A percentile compares a stretch with the other conserved stretches of the same genome.
Conservation (phyloP, 495 filamentous ascomycete species). For the Extremus antarcticus region DNA sequence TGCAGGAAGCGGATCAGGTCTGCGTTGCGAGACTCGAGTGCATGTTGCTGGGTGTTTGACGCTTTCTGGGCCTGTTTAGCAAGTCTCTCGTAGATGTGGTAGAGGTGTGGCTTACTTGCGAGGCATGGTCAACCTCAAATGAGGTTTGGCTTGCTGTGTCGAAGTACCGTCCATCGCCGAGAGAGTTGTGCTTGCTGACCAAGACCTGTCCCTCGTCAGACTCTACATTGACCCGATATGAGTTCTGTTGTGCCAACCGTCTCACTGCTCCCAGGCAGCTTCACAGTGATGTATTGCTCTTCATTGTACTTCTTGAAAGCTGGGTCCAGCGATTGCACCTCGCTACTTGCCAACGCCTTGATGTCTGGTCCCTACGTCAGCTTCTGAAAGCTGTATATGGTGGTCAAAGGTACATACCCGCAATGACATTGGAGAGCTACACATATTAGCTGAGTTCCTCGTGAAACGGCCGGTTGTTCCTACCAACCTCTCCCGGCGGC, state of each 20-base stretch:
- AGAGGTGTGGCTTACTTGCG: slow-evolving; percentile 46
- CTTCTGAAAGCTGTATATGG: too few species aligned
- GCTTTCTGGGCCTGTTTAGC: slow-evolving; percentile 51
- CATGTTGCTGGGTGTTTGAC: slow-evolving; percentile 66
- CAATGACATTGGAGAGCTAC: slow-evolving; percentile 80
- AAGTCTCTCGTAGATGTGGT: slow-evolving; percentile 11
- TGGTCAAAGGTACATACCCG: slow-evolving; percentile 48
- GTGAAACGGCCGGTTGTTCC: slow-evolving; percentile 1
- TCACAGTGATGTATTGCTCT: slow-evolving; percentile 76
- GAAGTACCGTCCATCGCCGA: slow-evolving; percentile 73
- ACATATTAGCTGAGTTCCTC: slow-evolving; percentile 18
- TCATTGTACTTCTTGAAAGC: slow-evolving; percentile 95
- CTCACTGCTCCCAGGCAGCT: slow-evolving; percentile 76
- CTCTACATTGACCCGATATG: neutral
- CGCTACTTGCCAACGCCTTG: slow-evolving; percentile 60
- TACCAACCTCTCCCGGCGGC: slow-evolving; percentile 87
- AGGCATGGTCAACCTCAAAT: slow-evolving; percentile 76
- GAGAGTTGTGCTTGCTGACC: slow-evolving; percentile 70
- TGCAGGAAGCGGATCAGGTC: slow-evolving; percentile 76
- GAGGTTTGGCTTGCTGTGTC: slow-evolving; percentile 77
- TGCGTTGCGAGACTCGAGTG: slow-evolving; percentile 65
- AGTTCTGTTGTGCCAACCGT: slow-evolving; percentile 37
- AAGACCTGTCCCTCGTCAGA: slow-evolving; percentile 48
- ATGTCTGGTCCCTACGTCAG: slow-evolving; percentile 50
- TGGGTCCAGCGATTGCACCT: slow-evolving; percentile 59